Base-by-base conservation (phyloP, 2,329 filamentous ascomycete genomes). In the Clonostachys solani region DNA sequence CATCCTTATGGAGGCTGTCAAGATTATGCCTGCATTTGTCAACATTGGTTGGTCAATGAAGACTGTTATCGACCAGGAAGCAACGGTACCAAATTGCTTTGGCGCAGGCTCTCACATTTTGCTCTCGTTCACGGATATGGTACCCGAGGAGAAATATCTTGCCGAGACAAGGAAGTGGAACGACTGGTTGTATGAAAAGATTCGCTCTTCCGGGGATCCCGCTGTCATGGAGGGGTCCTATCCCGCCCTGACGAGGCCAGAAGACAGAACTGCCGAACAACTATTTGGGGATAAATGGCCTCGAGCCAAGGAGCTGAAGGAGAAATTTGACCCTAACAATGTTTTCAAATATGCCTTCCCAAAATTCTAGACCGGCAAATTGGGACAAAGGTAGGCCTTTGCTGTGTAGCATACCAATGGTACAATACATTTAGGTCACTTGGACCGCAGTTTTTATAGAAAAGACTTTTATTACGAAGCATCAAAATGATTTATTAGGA, bases 281-380 rank as follows among this genome's bases (percentile, higher is more conserved):
- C 9, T 48, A 6, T 45, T 37, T 40, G 42, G 35, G 34, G 23
- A 40, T n/a, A 40, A 48, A 15, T 44, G 42, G 42, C 12, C 16
- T 6, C 16, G 35, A 7, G 23, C 40, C 15, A 44, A 33, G 17
- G 47, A 44, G 19, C 18, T 48, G 42, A 48, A 48, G 47, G 29
- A 12, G 13, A 40, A 40, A n/a, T 45, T 40, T 35, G 47, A 48
- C 17, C 47, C 47, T 10, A 33, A 34, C 2, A 38, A 44, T 7
- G 41, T 47, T n/a, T 47, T 47, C 46, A 47, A 36, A 12, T 16
- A 43, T 36, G 46, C 46, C 5, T 13, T 43, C n/a, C 43, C 43
- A 12, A 45, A 35, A 19, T 12, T 45, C 4, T 29, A 29, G 23
- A 10, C 23, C 10, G 9, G 23, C 8, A 19, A 4, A 29, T 4